Evolutionary conservation across 2,329 filamentous ascomycete genomes (phyloP), one percentile per base, ranked within the genome.

Genomic region (Diaporthe sp.): DNA sequence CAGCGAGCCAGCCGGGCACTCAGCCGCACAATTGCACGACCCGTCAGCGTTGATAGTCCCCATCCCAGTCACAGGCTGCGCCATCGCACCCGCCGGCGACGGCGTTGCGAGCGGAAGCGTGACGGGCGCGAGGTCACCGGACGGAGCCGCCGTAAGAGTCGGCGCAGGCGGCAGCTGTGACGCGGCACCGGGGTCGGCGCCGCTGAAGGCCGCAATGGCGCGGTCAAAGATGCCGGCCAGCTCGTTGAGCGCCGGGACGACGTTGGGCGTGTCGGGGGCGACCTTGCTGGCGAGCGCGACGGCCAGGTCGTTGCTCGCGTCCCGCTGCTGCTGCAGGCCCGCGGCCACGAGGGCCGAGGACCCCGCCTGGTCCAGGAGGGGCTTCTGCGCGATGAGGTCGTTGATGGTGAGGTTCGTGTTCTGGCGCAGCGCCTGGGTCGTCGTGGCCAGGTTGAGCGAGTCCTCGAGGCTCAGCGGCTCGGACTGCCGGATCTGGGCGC

Each of bases 321-420:
- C 42, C 8, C 51, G 25, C 44, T 73, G 44, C 28, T 53, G 58
- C 22, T 13, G 17, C 34, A 73, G 58, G 17, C 60, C 71, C 2
- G 60, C 42, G 42, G 51, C 22, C 25, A 73, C 58, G 9, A 67
- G 34, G 4, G 19, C 4, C 3, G 71, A 22, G 46, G 37, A 42
- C 9, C 39, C 39, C 6, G 51, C 15, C 25, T 51, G 34, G 17
- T 55, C 71, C 4, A 73, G 28, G 31, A 73, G 39, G n/a, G 57
- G 44, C 71, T 65, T 73, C 71, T 73, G 44, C 19, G 71, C 44
- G 71, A 73, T 51, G n/a, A 73, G 53, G 58, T 73, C 71, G 57
- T 65, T 73, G 31, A 73, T 42, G 44, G 71, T 73, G 57, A 73
- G 58, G 71, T 73, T 73, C 7, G 71, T 53, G 51, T 73, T 73